These are phyloP conservation scores for Phytophthora hibernalis DNA, from an alignment of 352 stramenopile genomes.

Conservation along the genomic window DNA sequence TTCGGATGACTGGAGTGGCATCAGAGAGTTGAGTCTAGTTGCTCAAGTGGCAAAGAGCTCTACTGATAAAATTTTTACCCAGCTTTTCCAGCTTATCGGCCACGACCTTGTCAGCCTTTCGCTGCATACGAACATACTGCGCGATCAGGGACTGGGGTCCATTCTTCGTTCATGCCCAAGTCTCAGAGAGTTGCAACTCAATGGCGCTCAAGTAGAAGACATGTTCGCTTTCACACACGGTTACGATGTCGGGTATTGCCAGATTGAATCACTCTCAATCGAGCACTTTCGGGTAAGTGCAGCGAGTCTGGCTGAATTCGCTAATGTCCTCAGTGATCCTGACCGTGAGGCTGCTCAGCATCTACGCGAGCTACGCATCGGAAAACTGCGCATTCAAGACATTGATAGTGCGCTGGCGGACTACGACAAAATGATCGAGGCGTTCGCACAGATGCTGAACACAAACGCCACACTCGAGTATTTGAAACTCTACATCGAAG, in stretches of 20 bases:
- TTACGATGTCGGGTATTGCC: constrained; percentile 33
- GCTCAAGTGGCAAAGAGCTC: constrained; percentile 29
- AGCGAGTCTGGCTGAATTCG: constrained; percentile 22
- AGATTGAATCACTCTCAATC: constrained; percentile 28
- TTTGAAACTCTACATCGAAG: constrained; percentile 26
- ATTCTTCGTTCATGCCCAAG: constrained; percentile 38
- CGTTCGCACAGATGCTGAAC: constrained; percentile 18
- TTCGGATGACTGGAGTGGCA: constrained; percentile 2
- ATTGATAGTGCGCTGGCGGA: constrained; percentile 16
- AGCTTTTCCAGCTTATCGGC: constrained; percentile 36
- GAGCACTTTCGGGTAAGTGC: constrained; percentile 29
- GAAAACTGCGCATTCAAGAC: constrained; percentile 23
- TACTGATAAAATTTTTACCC: constrained; percentile 30
- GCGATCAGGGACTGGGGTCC: constrained; percentile 27
- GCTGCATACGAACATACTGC: constrained; percentile 36
- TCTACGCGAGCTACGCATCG: constrained; percentile 23
- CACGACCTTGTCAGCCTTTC: constrained; percentile 29
- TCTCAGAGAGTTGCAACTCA: constrained; percentile 28
- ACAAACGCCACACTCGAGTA: constrained; percentile 24
- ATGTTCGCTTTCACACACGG: constrained; percentile 39
- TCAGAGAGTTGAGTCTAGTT: constrained; percentile 32
- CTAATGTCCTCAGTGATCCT: constrained; percentile 22
- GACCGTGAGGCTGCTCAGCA: constrained; percentile 3
- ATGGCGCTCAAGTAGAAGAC: constrained; percentile 37
- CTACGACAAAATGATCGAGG: constrained; percentile 27